A percentile compares a stretch with the other conserved stretches of the same genome.
These are phyloP conservation scores for Ceratocystis smalleyi DNA, from an alignment of 2,329 filamentous ascomycete species.

Conservation along the genomic window DNA sequence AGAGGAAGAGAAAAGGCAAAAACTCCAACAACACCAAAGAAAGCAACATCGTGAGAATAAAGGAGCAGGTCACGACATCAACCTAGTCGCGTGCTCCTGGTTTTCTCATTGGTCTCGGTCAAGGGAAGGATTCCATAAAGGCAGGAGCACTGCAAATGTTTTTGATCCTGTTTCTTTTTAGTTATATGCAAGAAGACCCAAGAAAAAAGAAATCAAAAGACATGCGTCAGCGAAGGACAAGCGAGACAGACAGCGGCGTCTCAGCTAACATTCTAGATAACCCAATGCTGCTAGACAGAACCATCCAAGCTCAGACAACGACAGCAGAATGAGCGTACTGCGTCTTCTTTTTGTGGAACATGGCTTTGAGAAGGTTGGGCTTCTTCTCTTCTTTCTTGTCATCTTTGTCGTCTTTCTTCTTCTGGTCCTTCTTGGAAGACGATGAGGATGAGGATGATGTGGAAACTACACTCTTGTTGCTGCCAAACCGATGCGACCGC, in stretches of 20 bases:
- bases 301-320: not conserved
- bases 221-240: not conserved
- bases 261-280: not conserved
- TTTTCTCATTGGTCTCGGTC: no score
- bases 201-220: not conserved
- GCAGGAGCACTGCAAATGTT: not conserved
- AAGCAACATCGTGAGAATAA: not conserved
- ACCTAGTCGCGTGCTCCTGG: no score
- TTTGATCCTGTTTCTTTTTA: not conserved
- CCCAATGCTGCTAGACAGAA: not conserved
- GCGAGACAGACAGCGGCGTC: not conserved
- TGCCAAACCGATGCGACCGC: slow-evolving; percentile 7
- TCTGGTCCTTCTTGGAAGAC: not conserved
- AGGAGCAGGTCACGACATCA: not conserved
- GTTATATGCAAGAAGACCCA: not conserved
- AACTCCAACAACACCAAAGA: slow-evolving; percentile 4
- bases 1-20: not conserved
- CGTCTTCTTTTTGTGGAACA: slow-evolving; percentile 42
- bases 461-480: slow-evolving; percentile 18
- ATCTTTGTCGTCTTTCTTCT: slow-evolving; percentile 22
- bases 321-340: slow-evolving; percentile 10
- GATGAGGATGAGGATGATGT: slow-evolving; percentile 3
- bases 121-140: no score
- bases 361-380: slow-evolving; percentile 40
- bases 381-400: slow-evolving; percentile 29